A percentile compares a stretch with the other conserved stretches of the same genome.
Evolutionary conservation across 257 asterid genomes (phyloP).

Genomic region (Dorcoceras hygrometricum): DNA sequence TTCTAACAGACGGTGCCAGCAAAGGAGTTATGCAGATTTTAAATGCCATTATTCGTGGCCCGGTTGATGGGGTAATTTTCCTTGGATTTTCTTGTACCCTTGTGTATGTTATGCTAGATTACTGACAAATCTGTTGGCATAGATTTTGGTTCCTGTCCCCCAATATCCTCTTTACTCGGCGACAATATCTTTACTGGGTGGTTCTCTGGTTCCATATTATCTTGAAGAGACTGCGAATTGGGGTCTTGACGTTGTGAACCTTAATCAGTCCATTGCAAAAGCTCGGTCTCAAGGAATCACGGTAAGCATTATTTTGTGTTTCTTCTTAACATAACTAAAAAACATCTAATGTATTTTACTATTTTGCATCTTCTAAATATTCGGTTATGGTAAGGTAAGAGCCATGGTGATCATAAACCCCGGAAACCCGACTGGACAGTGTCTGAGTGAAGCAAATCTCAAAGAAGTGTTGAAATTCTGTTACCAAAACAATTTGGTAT

Average conservation of each 20-base stretch:
- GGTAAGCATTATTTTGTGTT: constrained; percentile 38
- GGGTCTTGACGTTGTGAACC: constrained; percentile 88
- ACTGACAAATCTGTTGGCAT: constrained; percentile 16
- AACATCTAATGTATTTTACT: not conserved
- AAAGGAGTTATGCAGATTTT: constrained; percentile 97
- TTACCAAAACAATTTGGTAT: constrained; percentile 70
- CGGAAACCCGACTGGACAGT: constrained; percentile 97
- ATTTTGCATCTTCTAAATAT: not conserved
- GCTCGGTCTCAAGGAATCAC: constrained; percentile 90
- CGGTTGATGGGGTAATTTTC: constrained; percentile 70
- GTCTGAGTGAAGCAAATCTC: constrained; percentile 83
- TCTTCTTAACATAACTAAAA: not conserved
- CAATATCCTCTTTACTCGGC: constrained; percentile 98
- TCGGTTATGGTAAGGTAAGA: constrained; percentile 57
- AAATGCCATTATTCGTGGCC: constrained; percentile 60
- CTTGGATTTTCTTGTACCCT: constrained; percentile 5
- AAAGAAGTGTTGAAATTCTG: constrained; percentile 64
- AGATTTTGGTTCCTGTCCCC: constrained; percentile 98
- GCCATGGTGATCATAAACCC: constrained; percentile 99
- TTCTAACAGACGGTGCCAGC: constrained; percentile 97
- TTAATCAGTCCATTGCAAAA: constrained; percentile 71
- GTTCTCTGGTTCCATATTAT: constrained; percentile 89
- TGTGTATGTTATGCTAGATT: not conserved
- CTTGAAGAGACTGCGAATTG: constrained; percentile 97
- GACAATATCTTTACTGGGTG: constrained; percentile 78